phyloP scores from a whole-genome alignment of 495 filamentous ascomycete genomes.

The Xylaria palmicola region DNA sequence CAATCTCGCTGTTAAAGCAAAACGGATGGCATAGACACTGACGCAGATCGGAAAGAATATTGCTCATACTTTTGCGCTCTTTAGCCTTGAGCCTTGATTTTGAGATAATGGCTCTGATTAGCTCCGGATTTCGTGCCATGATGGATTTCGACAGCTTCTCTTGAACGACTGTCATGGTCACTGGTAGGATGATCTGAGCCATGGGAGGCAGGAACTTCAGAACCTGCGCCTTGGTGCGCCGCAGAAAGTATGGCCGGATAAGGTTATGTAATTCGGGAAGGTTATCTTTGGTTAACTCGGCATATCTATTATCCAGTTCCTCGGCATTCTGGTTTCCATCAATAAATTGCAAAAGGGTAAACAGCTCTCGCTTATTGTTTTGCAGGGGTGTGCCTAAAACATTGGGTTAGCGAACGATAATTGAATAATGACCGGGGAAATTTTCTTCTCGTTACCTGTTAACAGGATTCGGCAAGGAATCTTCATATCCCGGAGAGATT shows the following conservation, averaged over 20 bases:
- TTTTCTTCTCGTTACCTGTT: slow-evolving; percentile 53
- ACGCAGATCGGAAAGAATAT: slow-evolving; percentile 92
- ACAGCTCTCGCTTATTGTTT: slow-evolving; percentile 91
- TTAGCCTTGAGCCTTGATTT: slow-evolving; percentile 59
- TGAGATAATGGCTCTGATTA: slow-evolving; percentile 84
- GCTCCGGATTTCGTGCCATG: slow-evolving; percentile 77
- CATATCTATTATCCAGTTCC: slow-evolving; percentile 71
- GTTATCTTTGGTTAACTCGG: slow-evolving; percentile 73
- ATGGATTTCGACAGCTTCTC: slow-evolving; percentile 95
- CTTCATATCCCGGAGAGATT: slow-evolving; percentile 65
- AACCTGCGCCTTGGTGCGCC: slow-evolving; percentile 84
- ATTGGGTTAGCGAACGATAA: slow-evolving; percentile 16
- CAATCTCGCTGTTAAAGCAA: slow-evolving; percentile 83
- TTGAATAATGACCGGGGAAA: not conserved
- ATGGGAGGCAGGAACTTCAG: slow-evolving; percentile 87
- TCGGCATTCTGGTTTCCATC: slow-evolving; percentile 67
- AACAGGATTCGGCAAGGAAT: slow-evolving; percentile 79
- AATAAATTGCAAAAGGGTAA: slow-evolving; percentile 93
- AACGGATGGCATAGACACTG: slow-evolving; percentile 97
- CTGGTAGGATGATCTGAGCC: slow-evolving; percentile 90
- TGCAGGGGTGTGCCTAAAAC: slow-evolving; percentile 74
- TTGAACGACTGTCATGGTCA: slow-evolving; percentile 88
- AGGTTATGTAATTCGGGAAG: slow-evolving; percentile 76
- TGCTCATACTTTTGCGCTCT: slow-evolving; percentile 79
- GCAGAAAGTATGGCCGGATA: slow-evolving; percentile 71